A percentile compares a stretch with the other conserved stretches of the same genome.
These are phyloP conservation scores for Sparassis latifolia DNA, from an alignment of 1,284 basidiomycete genomes.

Conservation along the genomic window DNA sequence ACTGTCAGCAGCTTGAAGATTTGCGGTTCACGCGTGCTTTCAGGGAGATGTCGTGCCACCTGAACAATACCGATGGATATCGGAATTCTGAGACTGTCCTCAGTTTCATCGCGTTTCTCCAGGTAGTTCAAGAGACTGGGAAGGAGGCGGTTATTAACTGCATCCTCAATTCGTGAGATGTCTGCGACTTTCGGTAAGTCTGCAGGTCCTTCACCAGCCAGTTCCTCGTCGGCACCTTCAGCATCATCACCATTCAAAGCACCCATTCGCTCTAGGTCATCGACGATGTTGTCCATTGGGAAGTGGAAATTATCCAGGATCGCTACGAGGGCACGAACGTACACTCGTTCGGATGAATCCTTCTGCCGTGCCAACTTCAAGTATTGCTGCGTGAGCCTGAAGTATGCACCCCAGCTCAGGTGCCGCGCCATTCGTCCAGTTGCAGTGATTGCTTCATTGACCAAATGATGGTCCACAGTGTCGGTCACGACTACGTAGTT, in stretches of 20 bases:
- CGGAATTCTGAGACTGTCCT: slow-evolving; percentile 84
- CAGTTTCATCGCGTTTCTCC: slow-evolving; percentile 77
- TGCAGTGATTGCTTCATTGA: slow-evolving; percentile 84
- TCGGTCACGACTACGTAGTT: slow-evolving; percentile 73
- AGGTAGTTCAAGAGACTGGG: slow-evolving; percentile 75
- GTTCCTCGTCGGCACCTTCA: slow-evolving; percentile 22
- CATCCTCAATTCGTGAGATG: slow-evolving; percentile 55
- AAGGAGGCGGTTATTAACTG: slow-evolving; percentile 71
- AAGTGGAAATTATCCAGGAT: slow-evolving; percentile 94
- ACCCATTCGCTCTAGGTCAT: slow-evolving; percentile 27
- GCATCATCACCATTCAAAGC: slow-evolving; percentile 22
- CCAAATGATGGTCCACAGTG: slow-evolving; percentile 83
- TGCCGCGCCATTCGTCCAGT: slow-evolving; percentile 72
- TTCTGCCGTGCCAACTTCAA: slow-evolving; percentile 70
- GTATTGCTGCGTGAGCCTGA: slow-evolving; percentile 78
- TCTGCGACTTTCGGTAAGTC: slow-evolving; percentile 9
- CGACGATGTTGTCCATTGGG: slow-evolving; percentile 47
- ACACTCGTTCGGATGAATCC: slow-evolving; percentile 74
- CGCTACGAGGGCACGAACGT: slow-evolving; percentile 82
- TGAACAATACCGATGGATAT: slow-evolving; percentile 85
- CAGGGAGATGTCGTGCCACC: slow-evolving; percentile 80
- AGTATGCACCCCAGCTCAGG: slow-evolving; percentile 84
- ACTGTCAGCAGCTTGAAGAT: slow-evolving; percentile 78
- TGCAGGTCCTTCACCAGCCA: slow-evolving; percentile 19
- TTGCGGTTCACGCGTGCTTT: slow-evolving; percentile 62